Percentiles rank a stretch among this genome's conserved stretches.
Conservation (phyloP, 2,329 filamentous ascomycete species). For the Emydomyces testavorans region DNA sequence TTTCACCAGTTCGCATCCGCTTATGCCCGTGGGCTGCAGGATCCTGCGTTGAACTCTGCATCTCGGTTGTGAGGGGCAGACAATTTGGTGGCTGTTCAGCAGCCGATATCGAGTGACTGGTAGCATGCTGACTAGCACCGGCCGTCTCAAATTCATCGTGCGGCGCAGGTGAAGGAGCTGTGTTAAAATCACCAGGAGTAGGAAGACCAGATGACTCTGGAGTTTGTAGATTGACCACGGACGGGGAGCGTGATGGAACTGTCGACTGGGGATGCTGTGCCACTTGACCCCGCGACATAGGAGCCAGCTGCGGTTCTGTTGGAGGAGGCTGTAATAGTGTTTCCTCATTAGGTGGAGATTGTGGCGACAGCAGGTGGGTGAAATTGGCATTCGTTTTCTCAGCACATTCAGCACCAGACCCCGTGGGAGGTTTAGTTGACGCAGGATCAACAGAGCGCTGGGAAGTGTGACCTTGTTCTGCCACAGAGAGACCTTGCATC, state of each 20-base stretch:
- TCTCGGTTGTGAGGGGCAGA: neutral
- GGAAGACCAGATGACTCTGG: neutral
- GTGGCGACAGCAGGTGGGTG: constrained; percentile 8
- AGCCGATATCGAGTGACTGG: neutral
- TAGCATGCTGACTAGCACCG: neutral
- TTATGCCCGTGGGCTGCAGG: neutral
- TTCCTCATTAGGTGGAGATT: constrained; percentile 2
- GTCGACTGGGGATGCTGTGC: neutral
- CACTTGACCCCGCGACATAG: neutral
- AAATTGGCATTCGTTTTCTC: neutral
- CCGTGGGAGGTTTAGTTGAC: neutral
- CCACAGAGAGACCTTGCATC: constrained; percentile 23
- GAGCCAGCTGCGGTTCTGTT: neutral
- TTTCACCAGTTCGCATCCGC: neutral
- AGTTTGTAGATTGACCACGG: neutral
- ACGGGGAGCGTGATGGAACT: neutral
- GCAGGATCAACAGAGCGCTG: neutral
- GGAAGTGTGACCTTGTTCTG: neutral
- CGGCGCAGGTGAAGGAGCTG: constrained; percentile 1
- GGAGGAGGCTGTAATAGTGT: neutral
- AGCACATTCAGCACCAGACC: neutral
- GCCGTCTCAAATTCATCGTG: neutral
- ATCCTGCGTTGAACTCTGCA: neutral
- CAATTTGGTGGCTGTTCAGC: neutral
- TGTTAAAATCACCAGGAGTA: neutral